Base-by-base conservation (phyloP, 1,139 yeast species). In the Saccharomycopsis hybrid region DNA sequence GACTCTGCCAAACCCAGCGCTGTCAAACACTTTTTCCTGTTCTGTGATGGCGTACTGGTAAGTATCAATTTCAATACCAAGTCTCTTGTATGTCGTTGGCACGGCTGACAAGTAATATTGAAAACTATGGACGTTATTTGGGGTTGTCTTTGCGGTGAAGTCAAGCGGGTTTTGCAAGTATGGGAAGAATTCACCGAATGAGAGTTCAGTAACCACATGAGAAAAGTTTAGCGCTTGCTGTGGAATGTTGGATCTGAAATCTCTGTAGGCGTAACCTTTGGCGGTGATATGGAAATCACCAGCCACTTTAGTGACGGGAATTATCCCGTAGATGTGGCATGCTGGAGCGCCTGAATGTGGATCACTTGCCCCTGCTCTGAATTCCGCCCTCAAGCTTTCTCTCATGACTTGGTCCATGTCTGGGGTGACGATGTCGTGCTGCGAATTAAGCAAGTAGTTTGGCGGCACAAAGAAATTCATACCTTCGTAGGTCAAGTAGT, bases 101-200 rank as follows among this genome's bases (percentile, higher is more conserved):
- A 94, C 95, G 7, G 92, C 87, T 28, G 84, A 79, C 56, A 90
- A 62, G 59, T 74, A 79, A 64, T 92, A 92, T 51, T 77, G 78
- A 64, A 73, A 83, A 1, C 70, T 67, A 54, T 70, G 78, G 38
- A 68, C 61, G 45, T 55, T 69, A 18, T 68, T 63, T 3, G 73
- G 73, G 1, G 88, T 76, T 29, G 68, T 63, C 59, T 80, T 78
- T 1, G 80, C 85, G 0, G 89, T 80, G 51, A 74, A 76, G 62
- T 92, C 98, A 57, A 94, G 73, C 4, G 97, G 95, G 61, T 92
- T 92, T 58, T 84, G 75, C 55, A 90, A 74, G 59, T 78, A 84
- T 2, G 98, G 97, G 62, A 80, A 89, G 65, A 85, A 89, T 36
- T 80, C 87, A 25, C 99, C 98, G 66, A 82, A 92, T 7, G 97